Conservation (phyloP, 1,284 basidiomycete genomes). For the Fomitopsis pinicola region DNA sequence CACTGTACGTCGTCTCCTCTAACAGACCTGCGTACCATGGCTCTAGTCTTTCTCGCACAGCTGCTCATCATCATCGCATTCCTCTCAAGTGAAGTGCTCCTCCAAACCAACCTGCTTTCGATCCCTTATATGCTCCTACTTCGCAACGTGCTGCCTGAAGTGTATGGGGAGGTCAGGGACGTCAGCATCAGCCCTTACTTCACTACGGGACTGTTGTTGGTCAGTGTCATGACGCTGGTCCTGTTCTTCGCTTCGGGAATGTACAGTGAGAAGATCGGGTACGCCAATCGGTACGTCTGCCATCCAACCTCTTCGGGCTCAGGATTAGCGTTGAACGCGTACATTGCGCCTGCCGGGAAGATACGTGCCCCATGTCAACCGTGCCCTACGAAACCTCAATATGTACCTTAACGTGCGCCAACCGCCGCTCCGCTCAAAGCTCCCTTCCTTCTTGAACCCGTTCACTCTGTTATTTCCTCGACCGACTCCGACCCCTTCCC, state of each 20-base stretch:
- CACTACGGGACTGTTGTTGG: constrained; percentile 74
- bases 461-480: constrained; percentile 63
- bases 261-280: constrained; percentile 94
- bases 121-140: constrained; percentile 56
- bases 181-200: constrained; percentile 64
- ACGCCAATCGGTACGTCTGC: constrained; percentile 74
- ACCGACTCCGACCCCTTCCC: constrained; percentile 21
- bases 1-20: not conserved
- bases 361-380: constrained; percentile 96
- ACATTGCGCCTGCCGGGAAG: constrained; percentile 36
- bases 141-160: constrained; percentile 43
- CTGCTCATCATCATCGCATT: constrained; percentile 67
- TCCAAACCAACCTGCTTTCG: constrained; percentile 64
- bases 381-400: constrained; percentile 87
- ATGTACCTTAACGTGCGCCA: constrained; percentile 95
- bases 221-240: constrained; percentile 84
- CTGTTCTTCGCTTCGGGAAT: constrained; percentile 97
- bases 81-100: constrained; percentile 69
- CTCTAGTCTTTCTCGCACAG: constrained; percentile 73
- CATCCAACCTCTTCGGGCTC: constrained; percentile 4
- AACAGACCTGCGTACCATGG: not conserved
- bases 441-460: constrained; percentile 53
- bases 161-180: constrained; percentile 37
- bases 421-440: constrained; percentile 57
- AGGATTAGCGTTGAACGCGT: not conserved